A percentile compares a stretch with the other conserved stretches of the same genome.
Conservation (phyloP, 2,329 filamentous ascomycete genomes). For the Neofusicoccum umdonicola region DNA sequence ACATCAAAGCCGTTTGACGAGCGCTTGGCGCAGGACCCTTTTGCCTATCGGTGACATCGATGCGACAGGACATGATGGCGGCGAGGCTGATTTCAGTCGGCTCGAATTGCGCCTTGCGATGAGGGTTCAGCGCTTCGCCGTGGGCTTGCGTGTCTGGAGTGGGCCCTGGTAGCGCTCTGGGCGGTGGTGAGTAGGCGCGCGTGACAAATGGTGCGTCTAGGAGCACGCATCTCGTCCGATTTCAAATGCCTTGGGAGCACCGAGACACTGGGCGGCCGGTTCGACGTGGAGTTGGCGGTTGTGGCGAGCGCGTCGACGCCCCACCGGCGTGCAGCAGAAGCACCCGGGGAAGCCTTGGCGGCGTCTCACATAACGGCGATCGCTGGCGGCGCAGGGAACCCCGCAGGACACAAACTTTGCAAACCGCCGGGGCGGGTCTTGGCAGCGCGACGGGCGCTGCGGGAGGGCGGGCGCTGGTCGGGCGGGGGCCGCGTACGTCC, state of each 20-base stretch:
- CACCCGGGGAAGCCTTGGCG: neutral
- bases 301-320: neutral
- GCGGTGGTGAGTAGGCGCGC: neutral
- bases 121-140: neutral
- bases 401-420: neutral
- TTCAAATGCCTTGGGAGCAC: neutral
- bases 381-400: neutral
- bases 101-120: neutral
- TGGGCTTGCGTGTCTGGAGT: neutral
- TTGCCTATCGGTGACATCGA: neutral
- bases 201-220: conserved; percentile 2
- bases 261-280: neutral
- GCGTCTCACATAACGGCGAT: conserved; percentile 10
- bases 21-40: neutral
- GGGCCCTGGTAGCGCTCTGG: neutral
- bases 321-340: neutral
- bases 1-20: neutral
- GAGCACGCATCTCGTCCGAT: neutral
- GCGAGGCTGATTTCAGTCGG: neutral
- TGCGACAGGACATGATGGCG: neutral
- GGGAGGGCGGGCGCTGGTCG: neutral
- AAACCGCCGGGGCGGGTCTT: neutral
- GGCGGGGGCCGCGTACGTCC: neutral
- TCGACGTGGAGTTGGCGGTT: neutral
- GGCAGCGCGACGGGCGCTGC: neutral